Conservation (phyloP, 2,329 filamentous ascomycete genomes). For the Aspergillus neotritici region DNA sequence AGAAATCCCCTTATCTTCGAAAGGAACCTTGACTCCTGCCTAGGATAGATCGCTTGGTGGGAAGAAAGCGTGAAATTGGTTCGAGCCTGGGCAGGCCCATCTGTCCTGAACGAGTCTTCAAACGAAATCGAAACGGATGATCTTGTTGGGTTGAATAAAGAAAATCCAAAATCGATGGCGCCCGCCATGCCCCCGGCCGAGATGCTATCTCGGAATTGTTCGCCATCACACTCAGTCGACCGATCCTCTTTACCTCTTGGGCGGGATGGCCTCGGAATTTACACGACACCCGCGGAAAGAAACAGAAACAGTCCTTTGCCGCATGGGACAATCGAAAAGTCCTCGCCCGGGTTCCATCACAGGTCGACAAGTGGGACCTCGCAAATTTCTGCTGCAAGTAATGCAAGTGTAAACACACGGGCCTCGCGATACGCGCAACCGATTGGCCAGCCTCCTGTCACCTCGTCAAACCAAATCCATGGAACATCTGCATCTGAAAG, state of each 20-base stretch:
- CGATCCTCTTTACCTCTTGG: constrained; percentile 51
- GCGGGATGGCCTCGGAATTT: constrained; percentile 54
- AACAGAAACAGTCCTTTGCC: constrained; percentile 36
- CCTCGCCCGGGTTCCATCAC: constrained; percentile 41
- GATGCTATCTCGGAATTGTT: constrained; percentile 48
- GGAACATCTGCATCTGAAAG: constrained; percentile 45
- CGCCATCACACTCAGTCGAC: constrained; percentile 46
- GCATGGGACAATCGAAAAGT: constrained; percentile 33
- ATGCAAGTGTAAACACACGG: constrained; percentile 45
- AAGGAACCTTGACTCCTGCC: too few species aligned
- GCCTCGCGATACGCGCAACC: constrained; percentile 50
- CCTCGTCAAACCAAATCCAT: constrained; percentile 47
- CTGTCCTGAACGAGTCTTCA: constrained; percentile 8
- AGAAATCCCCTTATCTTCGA: too few species aligned
- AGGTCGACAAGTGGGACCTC: constrained; percentile 53
- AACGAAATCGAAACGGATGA: not conserved
- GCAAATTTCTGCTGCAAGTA: constrained; percentile 45
- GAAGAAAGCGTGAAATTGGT: too few species aligned
- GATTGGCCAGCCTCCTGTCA: constrained; percentile 51
- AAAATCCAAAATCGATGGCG: constrained; percentile 22
- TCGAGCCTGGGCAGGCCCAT: too few species aligned
- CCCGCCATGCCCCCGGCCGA: constrained; percentile 54
- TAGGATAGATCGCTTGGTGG: too few species aligned
- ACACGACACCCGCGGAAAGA: constrained; percentile 31
- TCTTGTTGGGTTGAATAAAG: constrained; percentile 9